Evolutionary conservation across 805 yeast genomes (phyloP).

Genomic region (Lachancea mirantina): DNA sequence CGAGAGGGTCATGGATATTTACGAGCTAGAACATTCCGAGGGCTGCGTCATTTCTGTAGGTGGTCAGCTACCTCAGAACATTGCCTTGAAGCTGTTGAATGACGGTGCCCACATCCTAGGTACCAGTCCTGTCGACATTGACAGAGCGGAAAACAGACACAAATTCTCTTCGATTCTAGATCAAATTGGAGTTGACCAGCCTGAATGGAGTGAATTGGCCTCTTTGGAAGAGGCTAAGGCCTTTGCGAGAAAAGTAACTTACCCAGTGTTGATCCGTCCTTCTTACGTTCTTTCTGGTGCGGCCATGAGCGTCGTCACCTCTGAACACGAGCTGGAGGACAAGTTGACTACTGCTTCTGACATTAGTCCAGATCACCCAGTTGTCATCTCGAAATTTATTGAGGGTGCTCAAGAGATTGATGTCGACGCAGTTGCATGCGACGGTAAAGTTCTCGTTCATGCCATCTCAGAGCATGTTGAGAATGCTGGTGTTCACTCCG

Average conservation of each 20-base stretch:
- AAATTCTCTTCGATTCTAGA: constrained; percentile 93
- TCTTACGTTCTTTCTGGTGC: constrained; percentile 97
- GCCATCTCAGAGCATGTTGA: constrained; percentile 97
- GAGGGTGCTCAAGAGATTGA: constrained; percentile 96
- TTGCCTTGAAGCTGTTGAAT: constrained; percentile 74
- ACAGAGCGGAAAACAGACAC: constrained; percentile 97
- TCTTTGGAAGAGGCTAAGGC: constrained; percentile 76
- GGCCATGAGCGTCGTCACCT: constrained; percentile 91
- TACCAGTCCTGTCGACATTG: constrained; percentile 90
- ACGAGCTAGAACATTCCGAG: constrained; percentile 80
- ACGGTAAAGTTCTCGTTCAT: constrained; percentile 85
- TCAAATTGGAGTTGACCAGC: constrained; percentile 90
- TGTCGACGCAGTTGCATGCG: constrained; percentile 89
- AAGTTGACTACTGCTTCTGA: constrained; percentile 84
- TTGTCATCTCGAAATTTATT: constrained; percentile 91
- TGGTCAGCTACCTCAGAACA: constrained; percentile 97
- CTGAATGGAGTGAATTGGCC: constrained; percentile 93
- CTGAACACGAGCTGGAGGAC: constrained; percentile 68
- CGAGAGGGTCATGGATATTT: constrained; percentile 96
- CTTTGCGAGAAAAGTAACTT: constrained; percentile 81
- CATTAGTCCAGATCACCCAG: constrained; percentile 95
- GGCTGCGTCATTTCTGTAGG: constrained; percentile 97
- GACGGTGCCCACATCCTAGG: constrained; percentile 87
- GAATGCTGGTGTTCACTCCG: constrained; percentile 98
- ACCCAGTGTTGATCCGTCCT: constrained; percentile 96